A percentile compares a stretch with the other conserved stretches of the same genome.
Evolutionary conservation across 768 basidiomycete genomes (phyloP).

Genomic region (Phaeotremella skinneri): DNA sequence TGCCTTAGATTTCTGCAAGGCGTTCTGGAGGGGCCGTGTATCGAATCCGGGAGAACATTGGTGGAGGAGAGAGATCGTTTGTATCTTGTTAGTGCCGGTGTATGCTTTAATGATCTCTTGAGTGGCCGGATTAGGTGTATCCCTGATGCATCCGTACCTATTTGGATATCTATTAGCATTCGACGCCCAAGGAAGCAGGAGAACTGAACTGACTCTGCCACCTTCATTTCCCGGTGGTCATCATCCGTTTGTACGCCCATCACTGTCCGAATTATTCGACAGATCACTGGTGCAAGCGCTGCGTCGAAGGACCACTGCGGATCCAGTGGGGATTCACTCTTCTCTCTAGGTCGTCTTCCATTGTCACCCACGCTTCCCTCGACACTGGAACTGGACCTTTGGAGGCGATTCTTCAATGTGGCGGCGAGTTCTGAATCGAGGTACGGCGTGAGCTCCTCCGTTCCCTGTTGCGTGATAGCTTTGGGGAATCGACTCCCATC

Average conservation of each 20-base stretch:
- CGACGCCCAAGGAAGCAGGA: background rate
- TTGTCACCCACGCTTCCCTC: slow-evolving; percentile 1
- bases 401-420: slow-evolving; percentile 11
- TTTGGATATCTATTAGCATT: background rate
- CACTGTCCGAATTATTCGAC: slow-evolving; percentile 3
- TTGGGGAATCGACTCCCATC: background rate
- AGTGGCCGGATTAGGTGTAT: slow-evolving; percentile 17
- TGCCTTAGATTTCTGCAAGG: slow-evolving; percentile 20
- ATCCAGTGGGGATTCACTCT: too few species aligned
- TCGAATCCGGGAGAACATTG: slow-evolving; percentile 24
- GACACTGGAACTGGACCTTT: slow-evolving; percentile 11
- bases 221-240: slow-evolving; percentile 7
- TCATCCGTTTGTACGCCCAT: slow-evolving; percentile 6
- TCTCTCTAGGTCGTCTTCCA: slow-evolving; percentile 15
- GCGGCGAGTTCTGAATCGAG: slow-evolving; percentile 27
- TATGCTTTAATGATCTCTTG: slow-evolving; percentile 11
- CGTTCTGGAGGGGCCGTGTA: slow-evolving; percentile 18
- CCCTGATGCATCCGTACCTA: slow-evolving; percentile 26
- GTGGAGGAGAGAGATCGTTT: slow-evolving; percentile 20
- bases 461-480: background rate
- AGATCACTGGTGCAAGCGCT: slow-evolving; percentile 15
- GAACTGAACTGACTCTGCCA: slow-evolving; percentile 25
- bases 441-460: slow-evolving; percentile 18
- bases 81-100: slow-evolving; percentile 1
- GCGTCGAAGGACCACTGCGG: slow-evolving; percentile 30